Evolutionary conservation across 2,329 filamentous ascomycete species (phyloP).

Genomic region (Trichoderma semiorbis): DNA sequence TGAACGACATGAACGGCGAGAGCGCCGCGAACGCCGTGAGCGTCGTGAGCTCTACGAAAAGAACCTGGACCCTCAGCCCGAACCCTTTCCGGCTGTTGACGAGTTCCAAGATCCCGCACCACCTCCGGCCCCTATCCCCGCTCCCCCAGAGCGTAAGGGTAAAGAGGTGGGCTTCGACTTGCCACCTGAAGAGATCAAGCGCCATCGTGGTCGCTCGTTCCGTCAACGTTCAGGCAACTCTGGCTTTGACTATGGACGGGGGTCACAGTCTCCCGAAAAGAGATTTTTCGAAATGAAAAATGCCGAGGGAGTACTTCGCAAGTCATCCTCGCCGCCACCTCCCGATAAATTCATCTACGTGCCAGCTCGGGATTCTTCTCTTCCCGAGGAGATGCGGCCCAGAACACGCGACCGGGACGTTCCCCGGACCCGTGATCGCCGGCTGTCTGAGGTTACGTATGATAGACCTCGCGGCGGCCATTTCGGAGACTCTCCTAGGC

Average conservation of each 20-base stretch:
- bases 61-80: background rate
- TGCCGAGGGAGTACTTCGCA: conserved; percentile 33
- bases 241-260: conserved; percentile 33
- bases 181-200: conserved; percentile 22
- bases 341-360: conserved; percentile 1
- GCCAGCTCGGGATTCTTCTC: conserved; percentile 11
- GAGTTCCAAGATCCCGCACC: background rate
- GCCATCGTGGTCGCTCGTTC: conserved; percentile 37
- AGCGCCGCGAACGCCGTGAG: conserved; percentile 11
- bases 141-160: conserved; percentile 25
- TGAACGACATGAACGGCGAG: conserved; percentile 15
- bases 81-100: background rate
- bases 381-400: conserved; percentile 7
- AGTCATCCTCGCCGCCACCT: conserved; percentile 23
- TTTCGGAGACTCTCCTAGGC: conserved; percentile 21
- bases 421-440: conserved; percentile 20
- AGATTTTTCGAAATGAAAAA: conserved; percentile 43
- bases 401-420: conserved; percentile 8
- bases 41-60: conserved; percentile 17
- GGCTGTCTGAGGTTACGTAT: conserved; percentile 16
- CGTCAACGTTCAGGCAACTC: conserved; percentile 40
- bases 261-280: conserved; percentile 32
- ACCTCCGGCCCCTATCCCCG: background rate
- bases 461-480: conserved; percentile 21
- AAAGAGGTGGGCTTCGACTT: conserved; percentile 34